Conservation (phyloP, 2,329 filamentous ascomycete species). For the Fusarium keratoplasticum region DNA sequence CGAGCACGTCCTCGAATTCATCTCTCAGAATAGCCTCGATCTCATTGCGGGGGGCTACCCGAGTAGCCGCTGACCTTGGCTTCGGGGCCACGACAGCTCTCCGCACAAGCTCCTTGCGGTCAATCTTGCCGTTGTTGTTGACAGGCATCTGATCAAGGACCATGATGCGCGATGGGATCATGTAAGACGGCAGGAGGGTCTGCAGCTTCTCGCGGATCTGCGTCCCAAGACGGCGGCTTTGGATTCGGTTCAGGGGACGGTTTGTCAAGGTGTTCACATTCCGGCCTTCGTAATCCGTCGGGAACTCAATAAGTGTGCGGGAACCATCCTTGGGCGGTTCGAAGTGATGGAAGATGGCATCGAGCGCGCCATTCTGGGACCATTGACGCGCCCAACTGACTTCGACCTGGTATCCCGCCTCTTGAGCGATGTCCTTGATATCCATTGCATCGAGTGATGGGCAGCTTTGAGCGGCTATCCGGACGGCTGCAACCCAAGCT, state of each 20-base stretch:
- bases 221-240: neutral
- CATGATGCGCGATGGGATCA: conserved; percentile 40
- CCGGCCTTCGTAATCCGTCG: conserved; percentile 10
- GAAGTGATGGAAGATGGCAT: conserved; percentile 32
- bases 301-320: conserved; percentile 25
- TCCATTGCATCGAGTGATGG: conserved; percentile 26
- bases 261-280: conserved; percentile 15
- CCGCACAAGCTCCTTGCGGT: conserved; percentile 29
- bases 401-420: conserved; percentile 58
- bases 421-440: conserved; percentile 36
- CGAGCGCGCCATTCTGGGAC: conserved; percentile 28
- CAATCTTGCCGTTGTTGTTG: conserved; percentile 42
- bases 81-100: neutral
- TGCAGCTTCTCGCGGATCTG: conserved; percentile 10
- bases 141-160: conserved; percentile 42
- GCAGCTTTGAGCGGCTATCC: neutral
- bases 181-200: conserved; percentile 39
- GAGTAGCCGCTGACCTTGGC: conserved; percentile 7
- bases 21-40: conserved; percentile 4
- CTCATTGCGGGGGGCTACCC: conserved; percentile 1
- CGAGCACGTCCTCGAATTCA: neutral
- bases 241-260: conserved; percentile 24
- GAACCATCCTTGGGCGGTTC: neutral
- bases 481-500: neutral
- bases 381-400: conserved; percentile 54